Evolutionary conservation across 345 rosid genomes (phyloP).

Genomic region (Salix caprea): DNA sequence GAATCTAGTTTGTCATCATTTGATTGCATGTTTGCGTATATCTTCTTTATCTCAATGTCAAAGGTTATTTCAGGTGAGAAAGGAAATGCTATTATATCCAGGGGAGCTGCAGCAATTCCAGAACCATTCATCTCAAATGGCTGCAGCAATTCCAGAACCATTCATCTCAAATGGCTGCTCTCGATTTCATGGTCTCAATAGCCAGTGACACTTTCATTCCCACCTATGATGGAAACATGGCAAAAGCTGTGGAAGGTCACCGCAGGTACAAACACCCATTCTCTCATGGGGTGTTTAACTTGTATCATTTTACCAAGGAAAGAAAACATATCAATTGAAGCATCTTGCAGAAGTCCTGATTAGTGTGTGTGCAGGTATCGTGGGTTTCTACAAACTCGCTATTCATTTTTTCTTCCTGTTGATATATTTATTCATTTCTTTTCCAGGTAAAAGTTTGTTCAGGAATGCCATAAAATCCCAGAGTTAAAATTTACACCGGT

Average conservation of each 20-base stretch:
- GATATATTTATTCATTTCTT: constrained; percentile 33
- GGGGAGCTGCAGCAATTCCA: constrained; percentile 72
- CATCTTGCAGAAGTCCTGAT: constrained; percentile 7
- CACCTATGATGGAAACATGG: constrained; percentile 97
- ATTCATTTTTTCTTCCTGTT: constrained; percentile 15
- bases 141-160: constrained; percentile 86
- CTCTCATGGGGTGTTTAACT: neutral
- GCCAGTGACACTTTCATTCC: constrained; percentile 90
- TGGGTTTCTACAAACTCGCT: constrained; percentile 36
- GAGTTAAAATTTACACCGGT: too few species aligned
- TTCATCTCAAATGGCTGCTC: constrained; percentile 84
- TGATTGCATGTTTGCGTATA: constrained; percentile 2
- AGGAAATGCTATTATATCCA: constrained; percentile 76
- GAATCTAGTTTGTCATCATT: too few species aligned
- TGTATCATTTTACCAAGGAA: neutral
- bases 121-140: constrained; percentile 69
- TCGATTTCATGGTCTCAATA: constrained; percentile 88
- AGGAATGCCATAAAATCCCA: too few species aligned
- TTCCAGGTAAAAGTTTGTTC: constrained; percentile 4
- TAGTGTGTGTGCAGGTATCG: constrained; percentile 51
- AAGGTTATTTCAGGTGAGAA: constrained; percentile 62
- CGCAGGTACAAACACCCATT: constrained; percentile 54
- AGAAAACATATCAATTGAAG: neutral
- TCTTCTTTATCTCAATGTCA: constrained; percentile 17
- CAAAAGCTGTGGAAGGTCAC: constrained; percentile 96